phyloP scores from a whole-genome alignment of 805 yeast genomes.

The Isabelozyma rhagii region DNA sequence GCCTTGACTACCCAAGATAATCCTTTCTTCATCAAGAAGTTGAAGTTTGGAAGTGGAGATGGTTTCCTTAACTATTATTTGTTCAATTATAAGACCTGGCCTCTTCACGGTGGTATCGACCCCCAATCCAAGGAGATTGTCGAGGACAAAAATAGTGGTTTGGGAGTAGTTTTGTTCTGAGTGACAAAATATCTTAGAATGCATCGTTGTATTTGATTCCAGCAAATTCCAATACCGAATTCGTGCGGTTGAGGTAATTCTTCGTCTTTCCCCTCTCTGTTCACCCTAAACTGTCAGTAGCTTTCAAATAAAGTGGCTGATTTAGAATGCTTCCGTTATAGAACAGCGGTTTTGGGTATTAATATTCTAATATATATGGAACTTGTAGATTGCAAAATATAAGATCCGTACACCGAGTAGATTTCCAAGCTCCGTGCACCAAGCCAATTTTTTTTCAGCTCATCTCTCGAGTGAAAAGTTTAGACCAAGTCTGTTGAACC shows the following conservation, averaged over 20 bases:
- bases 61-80: conserved; percentile 87
- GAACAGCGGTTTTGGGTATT: too few species aligned
- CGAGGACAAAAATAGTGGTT: conserved; percentile 62
- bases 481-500: not conserved
- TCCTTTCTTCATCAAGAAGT: conserved; percentile 71
- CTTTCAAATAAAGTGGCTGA: too few species aligned
- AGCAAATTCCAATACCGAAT: too few species aligned
- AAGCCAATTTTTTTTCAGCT: not conserved
- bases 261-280: too few species aligned
- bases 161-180: conserved; percentile 85
- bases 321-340: too few species aligned
- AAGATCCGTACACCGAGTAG: not conserved
- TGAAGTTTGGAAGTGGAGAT: conserved; percentile 91
- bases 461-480: not conserved
- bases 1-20: conserved; percentile 92
- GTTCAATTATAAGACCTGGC: conserved; percentile 84
- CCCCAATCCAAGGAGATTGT: conserved; percentile 51
- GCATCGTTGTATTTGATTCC: not conserved
- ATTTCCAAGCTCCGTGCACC: not conserved
- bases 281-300: too few species aligned
- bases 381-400: not conserved
- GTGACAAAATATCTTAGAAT: too few species aligned
- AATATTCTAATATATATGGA: not conserved
- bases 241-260: too few species aligned
- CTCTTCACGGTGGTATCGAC: conserved; percentile 77